These are phyloP conservation scores for Luffa acutangula DNA, from an alignment of 306 rosid species.

Conservation along the genomic window DNA sequence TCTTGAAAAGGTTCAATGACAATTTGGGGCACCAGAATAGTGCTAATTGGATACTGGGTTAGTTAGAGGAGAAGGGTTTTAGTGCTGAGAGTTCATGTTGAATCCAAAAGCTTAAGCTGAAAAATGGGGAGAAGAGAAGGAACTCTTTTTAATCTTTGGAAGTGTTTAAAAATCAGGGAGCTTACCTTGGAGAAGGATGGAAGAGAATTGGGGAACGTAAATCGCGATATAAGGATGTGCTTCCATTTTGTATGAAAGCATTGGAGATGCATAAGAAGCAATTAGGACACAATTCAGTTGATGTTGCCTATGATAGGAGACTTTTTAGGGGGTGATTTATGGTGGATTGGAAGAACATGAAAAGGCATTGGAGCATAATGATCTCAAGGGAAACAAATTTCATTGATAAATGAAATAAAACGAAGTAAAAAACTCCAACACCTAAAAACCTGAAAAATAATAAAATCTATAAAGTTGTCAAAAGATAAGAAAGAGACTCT, in stretches of 20 bases:
- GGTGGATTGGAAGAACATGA: slow-evolving; percentile 77
- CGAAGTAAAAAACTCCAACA: too few relatives aligned
- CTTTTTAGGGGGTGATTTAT: slow-evolving; percentile 62
- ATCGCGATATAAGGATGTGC: slow-evolving; percentile 56
- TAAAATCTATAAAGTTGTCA: too few relatives aligned
- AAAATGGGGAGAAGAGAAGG: slow-evolving; percentile 31
- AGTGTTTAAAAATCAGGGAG: slow-evolving; percentile 77
- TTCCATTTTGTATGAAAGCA: slow-evolving; percentile 60
- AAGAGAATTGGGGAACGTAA: slow-evolving; percentile 49
- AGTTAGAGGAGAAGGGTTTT: slow-evolving; percentile 45
- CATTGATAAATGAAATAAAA: too few relatives aligned
- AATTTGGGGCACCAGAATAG: slow-evolving; percentile 63
- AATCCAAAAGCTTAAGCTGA: slow-evolving; percentile 18
- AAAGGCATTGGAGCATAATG: slow-evolving; percentile 77
- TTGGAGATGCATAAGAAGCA: slow-evolving; percentile 51
- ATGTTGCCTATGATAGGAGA: slow-evolving; percentile 66
- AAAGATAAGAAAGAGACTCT: too few relatives aligned
- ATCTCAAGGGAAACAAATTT: too few relatives aligned
- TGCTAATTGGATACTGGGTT: slow-evolving; percentile 57
- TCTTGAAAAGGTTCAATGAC: slow-evolving; percentile 58
- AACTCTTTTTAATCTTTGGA: slow-evolving; percentile 61
- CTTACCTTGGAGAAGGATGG: slow-evolving; percentile 53
- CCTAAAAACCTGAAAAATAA: too few relatives aligned
- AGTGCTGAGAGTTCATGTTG: slow-evolving; percentile 44
- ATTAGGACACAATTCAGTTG: slow-evolving; percentile 68